Conservation (phyloP, 1,284 basidiomycete species). For the Trichosporon ovoides region DNA sequence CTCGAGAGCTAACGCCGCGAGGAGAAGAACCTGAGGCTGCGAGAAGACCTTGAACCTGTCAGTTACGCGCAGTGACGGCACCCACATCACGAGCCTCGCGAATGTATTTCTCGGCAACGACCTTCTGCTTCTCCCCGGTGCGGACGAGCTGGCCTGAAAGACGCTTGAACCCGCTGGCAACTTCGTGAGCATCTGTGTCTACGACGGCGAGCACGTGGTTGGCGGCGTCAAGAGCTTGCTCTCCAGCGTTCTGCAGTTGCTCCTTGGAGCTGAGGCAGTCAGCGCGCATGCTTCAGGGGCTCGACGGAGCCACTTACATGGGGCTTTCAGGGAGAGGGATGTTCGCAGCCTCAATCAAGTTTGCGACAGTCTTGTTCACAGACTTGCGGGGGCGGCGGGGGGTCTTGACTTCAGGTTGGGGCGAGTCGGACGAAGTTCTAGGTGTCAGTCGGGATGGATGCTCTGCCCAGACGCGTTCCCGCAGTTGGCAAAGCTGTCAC, state of each 20-base stretch:
- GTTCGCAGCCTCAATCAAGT: conserved; percentile 35
- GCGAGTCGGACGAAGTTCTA: conserved; percentile 24
- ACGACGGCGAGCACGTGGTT: conserved; percentile 22
- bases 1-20: conserved; percentile 31
- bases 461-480: neutral
- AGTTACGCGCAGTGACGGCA: neutral
- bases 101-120: conserved; percentile 18
- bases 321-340: conserved; percentile 41
- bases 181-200: conserved; percentile 16
- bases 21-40: conserved; percentile 29
- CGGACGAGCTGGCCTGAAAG: conserved; percentile 15
- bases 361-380: conserved; percentile 33
- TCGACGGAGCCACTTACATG: conserved; percentile 22
- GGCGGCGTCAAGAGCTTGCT: conserved; percentile 11
- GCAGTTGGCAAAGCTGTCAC: neutral
- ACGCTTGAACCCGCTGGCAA: conserved; percentile 10
- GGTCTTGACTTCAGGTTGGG: conserved; percentile 25
- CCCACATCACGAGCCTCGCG: conserved; percentile 23
- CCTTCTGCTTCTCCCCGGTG: conserved; percentile 16
- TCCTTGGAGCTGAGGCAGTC: neutral
- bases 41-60: conserved; percentile 32
- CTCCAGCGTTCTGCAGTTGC: conserved; percentile 14
- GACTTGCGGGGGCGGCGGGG: conserved; percentile 29
- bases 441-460: neutral
- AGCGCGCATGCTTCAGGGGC: neutral